Evolutionary conservation across 2,329 filamentous ascomycete species (phyloP).

Genomic region (Alternaria sp.): DNA sequence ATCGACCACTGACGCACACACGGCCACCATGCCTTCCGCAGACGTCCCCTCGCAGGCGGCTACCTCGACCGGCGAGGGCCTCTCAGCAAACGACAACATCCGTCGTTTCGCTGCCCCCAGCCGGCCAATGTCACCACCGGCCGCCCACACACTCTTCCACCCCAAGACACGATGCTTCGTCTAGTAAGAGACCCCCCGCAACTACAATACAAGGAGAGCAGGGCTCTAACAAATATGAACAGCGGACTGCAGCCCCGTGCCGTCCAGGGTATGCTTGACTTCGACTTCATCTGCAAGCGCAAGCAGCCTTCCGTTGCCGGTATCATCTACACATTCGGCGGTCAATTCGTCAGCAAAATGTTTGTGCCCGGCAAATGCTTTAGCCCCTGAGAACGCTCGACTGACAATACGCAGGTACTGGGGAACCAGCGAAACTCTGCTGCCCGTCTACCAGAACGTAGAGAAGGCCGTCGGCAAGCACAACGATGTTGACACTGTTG

Average conservation of each 20-base stretch:
- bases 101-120: slow-evolving; percentile 93
- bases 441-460: slow-evolving; percentile 96
- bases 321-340: slow-evolving; percentile 99
- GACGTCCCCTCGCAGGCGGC: slow-evolving; percentile 42
- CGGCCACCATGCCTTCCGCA: slow-evolving; percentile 56
- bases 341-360: slow-evolving; percentile 99
- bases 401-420: slow-evolving; percentile 72
- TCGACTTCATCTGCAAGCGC: slow-evolving; percentile 99
- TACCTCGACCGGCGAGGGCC: slow-evolving; percentile 41
- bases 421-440: slow-evolving; percentile 98
- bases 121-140: slow-evolving; percentile 87
- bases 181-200: slow-evolving; percentile 67
- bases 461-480: slow-evolving; percentile 96
- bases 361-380: slow-evolving; percentile 50
- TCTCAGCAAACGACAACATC: slow-evolving; percentile 97
- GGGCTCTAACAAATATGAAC: slow-evolving; percentile 35
- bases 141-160: slow-evolving; percentile 93
- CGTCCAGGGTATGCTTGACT: slow-evolving; percentile 78
- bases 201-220: slow-evolving; percentile 5
- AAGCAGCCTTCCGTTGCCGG: slow-evolving; percentile 94
- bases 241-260: slow-evolving; percentile 90
- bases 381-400: slow-evolving; percentile 20
- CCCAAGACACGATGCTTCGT: slow-evolving; percentile 99
- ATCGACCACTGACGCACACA: slow-evolving; percentile 30
- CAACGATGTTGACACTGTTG: slow-evolving; percentile 93